phyloP scores from a whole-genome alignment of 805 yeast species.

The Metschnikowia drakensbergensis region DNA sequence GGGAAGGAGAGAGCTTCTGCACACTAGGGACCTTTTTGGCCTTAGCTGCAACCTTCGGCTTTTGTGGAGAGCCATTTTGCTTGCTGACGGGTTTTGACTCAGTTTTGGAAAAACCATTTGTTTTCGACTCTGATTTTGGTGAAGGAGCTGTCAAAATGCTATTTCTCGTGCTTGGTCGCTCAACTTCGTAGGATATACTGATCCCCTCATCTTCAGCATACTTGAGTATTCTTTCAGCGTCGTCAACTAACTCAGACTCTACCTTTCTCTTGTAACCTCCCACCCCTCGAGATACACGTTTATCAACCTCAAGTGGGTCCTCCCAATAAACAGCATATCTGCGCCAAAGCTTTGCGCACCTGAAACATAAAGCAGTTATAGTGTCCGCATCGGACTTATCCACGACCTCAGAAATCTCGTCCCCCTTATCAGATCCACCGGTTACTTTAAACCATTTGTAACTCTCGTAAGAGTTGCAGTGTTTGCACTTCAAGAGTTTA shows the following conservation, averaged over 20 bases:
- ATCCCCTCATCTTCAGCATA: slow-evolving; percentile 42
- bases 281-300: slow-evolving; percentile 42
- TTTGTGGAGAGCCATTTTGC: neutral
- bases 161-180: neutral
- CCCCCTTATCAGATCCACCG: slow-evolving; percentile 45
- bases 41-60: neutral
- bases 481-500: slow-evolving; percentile 58
- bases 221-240: slow-evolving; percentile 50
- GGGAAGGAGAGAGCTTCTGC: neutral
- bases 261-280: slow-evolving; percentile 56
- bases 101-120: neutral
- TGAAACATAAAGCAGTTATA: slow-evolving; percentile 64
- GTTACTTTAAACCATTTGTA: slow-evolving; percentile 69
- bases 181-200: slow-evolving; percentile 20
- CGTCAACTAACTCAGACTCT: slow-evolving; percentile 65
- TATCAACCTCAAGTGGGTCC: slow-evolving; percentile 63
- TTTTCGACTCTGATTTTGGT: neutral
- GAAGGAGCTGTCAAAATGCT: slow-evolving; percentile 1
- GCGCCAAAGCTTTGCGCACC: slow-evolving; percentile 92
- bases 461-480: slow-evolving; percentile 58
- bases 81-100: neutral
- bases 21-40: neutral
- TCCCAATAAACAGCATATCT: slow-evolving; percentile 87
- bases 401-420: slow-evolving; percentile 18
- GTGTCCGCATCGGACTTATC: slow-evolving; percentile 18